Evolutionary conservation across 441 rosid genomes (phyloP), one percentile per base, ranked within the genome.

Genomic region (Croton setiger): DNA sequence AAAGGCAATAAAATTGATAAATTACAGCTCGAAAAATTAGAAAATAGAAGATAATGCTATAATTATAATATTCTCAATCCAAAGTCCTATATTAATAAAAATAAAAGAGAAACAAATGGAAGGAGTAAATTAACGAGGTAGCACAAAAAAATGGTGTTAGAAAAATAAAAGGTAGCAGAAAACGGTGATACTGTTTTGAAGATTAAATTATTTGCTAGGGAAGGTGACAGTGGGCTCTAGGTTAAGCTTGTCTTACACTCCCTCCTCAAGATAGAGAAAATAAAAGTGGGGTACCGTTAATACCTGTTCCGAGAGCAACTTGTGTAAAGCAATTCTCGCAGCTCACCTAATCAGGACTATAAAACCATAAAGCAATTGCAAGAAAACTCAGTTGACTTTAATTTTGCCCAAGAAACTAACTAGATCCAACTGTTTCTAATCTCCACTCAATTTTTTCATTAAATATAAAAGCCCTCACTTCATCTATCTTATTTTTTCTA

Each of bases 281-380:
- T 49, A 66, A 37, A 63, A 60, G 68, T 68, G 71, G 84, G 77
- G 75, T 27, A 76, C 80, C 60, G 71, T 58, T 67, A 68, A 17
- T 60, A 69, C 64, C 75, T 71, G 77, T 67, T 74, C 67, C 58
- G 48, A 61, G 60, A 31, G 73, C 76, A 70, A 72, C 68, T 79
- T 79, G 71, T 65, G 68, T 68, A 56, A 63, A 64, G 47, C 51
- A 78, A 76, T 77, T 78, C 78, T 79, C 73, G 81, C 77, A 74
- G 91, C 57, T 88, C 75, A 85, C 93, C 93, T 88, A 88, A 81
- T 83, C 72, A 59, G 64, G 85, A 83, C 86, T 81, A 72, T 10
- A 45, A 70, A 54, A 65, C 18, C 67, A 72, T 18, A 60, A 60
- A 62, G 67, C 54, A 71, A 61, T 72, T 49, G 62, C 80, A 86